Base-by-base conservation (phyloP, 2,329 filamentous ascomycete genomes). In the Botrytis porri region DNA sequence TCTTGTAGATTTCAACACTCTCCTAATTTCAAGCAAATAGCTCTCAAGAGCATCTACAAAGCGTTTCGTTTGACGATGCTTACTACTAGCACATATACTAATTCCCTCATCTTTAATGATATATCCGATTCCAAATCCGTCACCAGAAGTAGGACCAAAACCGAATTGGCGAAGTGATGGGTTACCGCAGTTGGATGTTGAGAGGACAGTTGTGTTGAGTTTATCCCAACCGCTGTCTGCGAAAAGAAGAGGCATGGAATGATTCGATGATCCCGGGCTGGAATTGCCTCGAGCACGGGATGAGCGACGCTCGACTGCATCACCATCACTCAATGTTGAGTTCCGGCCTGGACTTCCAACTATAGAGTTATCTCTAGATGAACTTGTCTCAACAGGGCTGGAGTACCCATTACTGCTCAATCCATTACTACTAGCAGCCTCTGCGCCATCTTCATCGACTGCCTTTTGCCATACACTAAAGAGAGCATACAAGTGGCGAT, bases 151-250 rank as follows among this genome's bases (percentile, higher is more conserved):
- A 1, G 96, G 96, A 0, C 96, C 96, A 81, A 99, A 99, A 5
- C 96, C 96, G 79, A 99, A 99, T 79, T 98, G 95, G 2, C 96
- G 90, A 29, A 99, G 89, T 0, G 92, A 94, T 0, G 96, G 96
- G 82, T 98, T 99, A 74, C 96, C 96, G 82, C 96, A 99, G 85
- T 99, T 99, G n/a, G 95, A 98, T 0, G 96, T 98, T 10, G 93
- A 97, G 57, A 99, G 85, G 76, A 98, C 93, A 14, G 95, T 98
- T 75, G 89, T 97, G 85, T 98, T 98, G 76, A 98, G 88, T 81
- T 93, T 95, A 82, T 98, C 95, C 94, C 95, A 99, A 65, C 95
- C 96, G 1, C 88, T 78, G 80, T 99, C 96, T 65, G 91, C 90
- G 82, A 98, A 99, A 73, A 99, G 87, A 9, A 90, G 85, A 0